Percentiles rank a stretch among this genome's conserved stretches.
Conservation (phyloP, 495 filamentous ascomycete species). For the Penicillium cinerascens region DNA sequence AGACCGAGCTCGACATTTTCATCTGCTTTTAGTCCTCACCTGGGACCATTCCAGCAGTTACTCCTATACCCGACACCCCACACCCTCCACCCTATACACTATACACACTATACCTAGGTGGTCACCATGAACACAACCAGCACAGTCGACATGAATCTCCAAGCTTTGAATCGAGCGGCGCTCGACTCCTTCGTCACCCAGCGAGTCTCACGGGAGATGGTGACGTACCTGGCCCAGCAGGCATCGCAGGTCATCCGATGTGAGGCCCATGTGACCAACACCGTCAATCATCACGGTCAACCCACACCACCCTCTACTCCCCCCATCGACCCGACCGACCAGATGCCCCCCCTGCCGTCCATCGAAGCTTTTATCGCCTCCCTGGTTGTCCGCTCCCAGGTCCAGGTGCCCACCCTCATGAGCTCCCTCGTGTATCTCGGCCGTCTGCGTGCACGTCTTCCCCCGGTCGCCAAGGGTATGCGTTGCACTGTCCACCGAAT, state of each 20-base stretch:
- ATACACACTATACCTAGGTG: neutral
- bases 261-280: slow-evolving; percentile 54
- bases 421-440: slow-evolving; percentile 89
- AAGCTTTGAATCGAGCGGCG: slow-evolving; percentile 72
- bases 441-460: slow-evolving; percentile 76
- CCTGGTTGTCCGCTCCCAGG: slow-evolving; percentile 86
- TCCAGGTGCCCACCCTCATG: slow-evolving; percentile 97
- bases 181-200: slow-evolving; percentile 85
- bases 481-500: slow-evolving; percentile 93
- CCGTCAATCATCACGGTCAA: slow-evolving; percentile 54
- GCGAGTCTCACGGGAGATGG: slow-evolving; percentile 80
- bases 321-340: slow-evolving; percentile 49
- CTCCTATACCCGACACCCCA: neutral
- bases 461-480: slow-evolving; percentile 93
- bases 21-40: neutral
- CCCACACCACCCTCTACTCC: slow-evolving; percentile 67
- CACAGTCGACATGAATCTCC: slow-evolving; percentile 50
- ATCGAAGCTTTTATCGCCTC: slow-evolving; percentile 88
- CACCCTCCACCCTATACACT: neutral
- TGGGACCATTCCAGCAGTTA: neutral
- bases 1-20: neutral
- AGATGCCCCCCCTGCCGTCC: slow-evolving; percentile 60
- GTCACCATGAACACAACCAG: slow-evolving; percentile 35
- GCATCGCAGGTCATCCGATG: slow-evolving; percentile 88
- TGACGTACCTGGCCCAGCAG: slow-evolving; percentile 76